Conservation (phyloP, 305 asterid genomes). For the Fraxinus platypoda region DNA sequence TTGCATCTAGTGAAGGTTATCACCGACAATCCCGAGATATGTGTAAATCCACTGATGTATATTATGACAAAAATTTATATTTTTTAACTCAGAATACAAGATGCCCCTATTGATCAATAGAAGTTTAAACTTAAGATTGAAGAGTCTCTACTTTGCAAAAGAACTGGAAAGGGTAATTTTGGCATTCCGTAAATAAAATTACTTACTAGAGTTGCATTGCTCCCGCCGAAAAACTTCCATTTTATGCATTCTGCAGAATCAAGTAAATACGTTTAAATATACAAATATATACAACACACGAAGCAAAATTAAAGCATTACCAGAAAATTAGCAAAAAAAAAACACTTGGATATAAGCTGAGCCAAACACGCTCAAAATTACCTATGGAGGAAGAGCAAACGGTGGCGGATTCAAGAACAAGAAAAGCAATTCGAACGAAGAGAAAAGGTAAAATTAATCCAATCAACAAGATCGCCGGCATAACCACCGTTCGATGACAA, state of each 20-base stretch:
- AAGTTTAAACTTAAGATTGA: neutral
- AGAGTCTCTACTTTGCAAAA: neutral
- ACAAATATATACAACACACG: slow-evolving; percentile 17
- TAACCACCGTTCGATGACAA: slow-evolving; percentile 47
- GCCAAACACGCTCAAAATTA: slow-evolving; percentile 18
- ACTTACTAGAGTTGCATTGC: slow-evolving; percentile 61
- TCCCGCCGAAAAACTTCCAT: slow-evolving; percentile 82
- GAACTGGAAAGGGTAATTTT: neutral
- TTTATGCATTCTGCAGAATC: slow-evolving; percentile 59
- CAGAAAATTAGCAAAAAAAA: neutral
- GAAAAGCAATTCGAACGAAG: slow-evolving; percentile 57
- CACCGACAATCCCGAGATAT: slow-evolving; percentile 33
- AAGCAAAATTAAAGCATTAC: slow-evolving; percentile 8
- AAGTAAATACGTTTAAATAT: slow-evolving; percentile 13
- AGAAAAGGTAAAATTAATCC: slow-evolving; percentile 58
- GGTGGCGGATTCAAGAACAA: slow-evolving; percentile 68
- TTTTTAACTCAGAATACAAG: neutral
- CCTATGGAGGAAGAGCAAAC: slow-evolving; percentile 70
- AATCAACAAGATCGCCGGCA: slow-evolving; percentile 45
- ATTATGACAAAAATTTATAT: neutral
- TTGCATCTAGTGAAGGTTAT: slow-evolving; percentile 28
- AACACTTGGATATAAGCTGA: neutral
- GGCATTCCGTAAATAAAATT: neutral
- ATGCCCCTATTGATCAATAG: neutral
- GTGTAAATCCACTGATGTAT: slow-evolving; percentile 19